phyloP scores from a whole-genome alignment of 2,329 filamentous ascomycete genomes.

The Fusarium kyushuense region DNA sequence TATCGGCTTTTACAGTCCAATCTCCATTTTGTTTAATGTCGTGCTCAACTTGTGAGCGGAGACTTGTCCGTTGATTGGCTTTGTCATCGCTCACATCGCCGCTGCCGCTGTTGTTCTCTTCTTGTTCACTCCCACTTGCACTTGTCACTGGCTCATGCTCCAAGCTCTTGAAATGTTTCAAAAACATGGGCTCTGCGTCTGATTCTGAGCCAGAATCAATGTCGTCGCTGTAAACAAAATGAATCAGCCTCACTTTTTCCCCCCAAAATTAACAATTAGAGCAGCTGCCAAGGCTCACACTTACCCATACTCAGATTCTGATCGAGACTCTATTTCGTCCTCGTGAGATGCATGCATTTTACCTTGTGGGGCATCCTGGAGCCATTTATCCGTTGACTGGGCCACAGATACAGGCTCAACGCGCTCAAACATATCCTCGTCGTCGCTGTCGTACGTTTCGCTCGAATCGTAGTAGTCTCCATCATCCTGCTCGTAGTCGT shows the following conservation, averaged over 20 bases:
- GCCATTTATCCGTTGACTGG: conserved; percentile 62
- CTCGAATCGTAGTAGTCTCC: conserved; percentile 50
- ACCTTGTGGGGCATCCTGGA: conserved; percentile 34
- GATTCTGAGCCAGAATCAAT: background rate
- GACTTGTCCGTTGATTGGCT: conserved; percentile 26
- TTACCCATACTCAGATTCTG: conserved; percentile 27
- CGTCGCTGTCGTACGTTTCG: conserved; percentile 50
- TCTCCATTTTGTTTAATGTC: conserved; percentile 27
- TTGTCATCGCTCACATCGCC: conserved; percentile 9
- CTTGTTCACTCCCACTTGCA: conserved; percentile 4
- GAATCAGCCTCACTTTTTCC: conserved; percentile 9
- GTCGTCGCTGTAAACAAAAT: background rate
- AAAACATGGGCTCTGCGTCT: background rate
- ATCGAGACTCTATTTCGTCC: conserved; percentile 21
- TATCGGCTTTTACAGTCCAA: conserved; percentile 31
- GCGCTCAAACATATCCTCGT: conserved; percentile 65
- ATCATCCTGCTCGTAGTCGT: conserved; percentile 69
- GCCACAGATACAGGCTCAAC: conserved; percentile 70
- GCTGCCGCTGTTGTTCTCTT: background rate
- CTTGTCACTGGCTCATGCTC: conserved; percentile 11
- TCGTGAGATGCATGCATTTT: conserved; percentile 39
- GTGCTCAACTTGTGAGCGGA: conserved; percentile 16
- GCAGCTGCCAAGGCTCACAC: background rate
- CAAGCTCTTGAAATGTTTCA: conserved; percentile 19
- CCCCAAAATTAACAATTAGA: background rate